phyloP scores from a whole-genome alignment of 495 filamentous ascomycete genomes.

The Xylaria nigripes region DNA sequence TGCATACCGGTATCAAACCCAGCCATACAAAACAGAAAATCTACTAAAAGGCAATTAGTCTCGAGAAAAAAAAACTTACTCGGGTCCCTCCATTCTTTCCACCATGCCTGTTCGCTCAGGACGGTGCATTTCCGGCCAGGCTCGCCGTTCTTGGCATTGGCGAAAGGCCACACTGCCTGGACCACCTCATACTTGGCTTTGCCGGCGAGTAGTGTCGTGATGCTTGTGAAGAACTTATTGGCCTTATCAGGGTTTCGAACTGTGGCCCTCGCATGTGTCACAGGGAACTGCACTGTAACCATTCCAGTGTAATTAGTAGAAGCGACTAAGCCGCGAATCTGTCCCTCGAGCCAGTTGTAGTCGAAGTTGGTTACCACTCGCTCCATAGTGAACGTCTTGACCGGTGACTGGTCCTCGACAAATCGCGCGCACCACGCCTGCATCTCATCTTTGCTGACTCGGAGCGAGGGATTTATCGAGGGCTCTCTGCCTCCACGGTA shows the following conservation, averaged over 20 bases:
- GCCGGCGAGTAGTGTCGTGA: conserved; percentile 33
- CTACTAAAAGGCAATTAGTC: background rate
- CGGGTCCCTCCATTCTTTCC: conserved; percentile 41
- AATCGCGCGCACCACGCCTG: conserved; percentile 43
- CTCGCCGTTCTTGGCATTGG: conserved; percentile 32
- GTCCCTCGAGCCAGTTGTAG: conserved; percentile 43
- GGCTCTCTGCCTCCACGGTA: conserved; percentile 39
- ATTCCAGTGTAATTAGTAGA: conserved; percentile 38
- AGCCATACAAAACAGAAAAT: background rate
- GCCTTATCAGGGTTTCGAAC: conserved; percentile 42
- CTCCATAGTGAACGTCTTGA: conserved; percentile 44
- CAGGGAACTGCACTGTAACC: conserved; percentile 42
- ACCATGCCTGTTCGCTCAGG: conserved; percentile 48
- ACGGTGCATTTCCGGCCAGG: conserved; percentile 34
- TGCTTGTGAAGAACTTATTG: conserved; percentile 36
- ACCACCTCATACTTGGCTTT: conserved; percentile 44
- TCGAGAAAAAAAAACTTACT: conserved; percentile 12
- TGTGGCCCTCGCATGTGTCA: conserved; percentile 41
- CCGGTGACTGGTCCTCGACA: conserved; percentile 36
- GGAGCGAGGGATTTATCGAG: conserved; percentile 29
- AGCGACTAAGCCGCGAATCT: conserved; percentile 39
- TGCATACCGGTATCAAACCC: background rate
- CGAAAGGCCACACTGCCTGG: conserved; percentile 42
- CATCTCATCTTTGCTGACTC: conserved; percentile 26
- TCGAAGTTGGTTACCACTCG: conserved; percentile 45